A percentile compares a stretch with the other conserved stretches of the same genome.
These are phyloP conservation scores for Massariosphaeria phaeospora DNA, from an alignment of 495 filamentous ascomycete species.

Conservation along the genomic window DNA sequence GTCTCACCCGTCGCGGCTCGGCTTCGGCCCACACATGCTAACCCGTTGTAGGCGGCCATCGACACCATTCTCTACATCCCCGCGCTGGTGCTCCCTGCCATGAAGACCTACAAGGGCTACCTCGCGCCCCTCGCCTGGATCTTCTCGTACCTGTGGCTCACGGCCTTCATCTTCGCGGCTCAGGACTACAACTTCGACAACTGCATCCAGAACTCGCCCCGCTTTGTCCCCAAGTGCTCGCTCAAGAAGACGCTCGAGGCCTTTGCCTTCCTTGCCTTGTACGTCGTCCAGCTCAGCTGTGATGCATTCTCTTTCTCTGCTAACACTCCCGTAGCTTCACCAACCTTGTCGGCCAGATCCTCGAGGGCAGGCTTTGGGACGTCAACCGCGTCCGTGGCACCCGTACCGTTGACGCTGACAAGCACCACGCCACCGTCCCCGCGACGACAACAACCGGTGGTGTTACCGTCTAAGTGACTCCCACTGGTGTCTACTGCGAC, in stretches of 20 bases:
- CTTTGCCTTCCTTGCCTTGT: constrained; percentile 61
- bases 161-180: constrained; percentile 55
- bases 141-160: constrained; percentile 63
- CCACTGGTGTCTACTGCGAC: too few relatives aligned
- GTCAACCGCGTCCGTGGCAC: too few relatives aligned
- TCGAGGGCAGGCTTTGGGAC: too few relatives aligned
- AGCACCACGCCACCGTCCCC: too few relatives aligned
- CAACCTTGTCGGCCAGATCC: too few relatives aligned
- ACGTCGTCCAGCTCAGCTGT: too few relatives aligned
- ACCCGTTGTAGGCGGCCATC: neutral
- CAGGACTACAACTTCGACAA: constrained; percentile 48
- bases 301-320: too few relatives aligned
- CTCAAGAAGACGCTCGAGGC: constrained; percentile 52
- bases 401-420: too few relatives aligned
- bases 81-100: constrained; percentile 53
- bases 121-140: constrained; percentile 30
- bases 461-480: too few relatives aligned
- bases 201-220: constrained; percentile 29
- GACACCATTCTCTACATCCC: neutral
- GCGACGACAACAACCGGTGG: too few relatives aligned
- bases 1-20: constrained; percentile 23
- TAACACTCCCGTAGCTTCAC: too few relatives aligned
- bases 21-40: neutral
- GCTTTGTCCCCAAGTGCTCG: neutral
- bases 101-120: constrained; percentile 28